These are phyloP conservation scores for Dactylis glomerata DNA, from an alignment of 176 grass and related monocot genomes.

Conservation along the genomic window DNA sequence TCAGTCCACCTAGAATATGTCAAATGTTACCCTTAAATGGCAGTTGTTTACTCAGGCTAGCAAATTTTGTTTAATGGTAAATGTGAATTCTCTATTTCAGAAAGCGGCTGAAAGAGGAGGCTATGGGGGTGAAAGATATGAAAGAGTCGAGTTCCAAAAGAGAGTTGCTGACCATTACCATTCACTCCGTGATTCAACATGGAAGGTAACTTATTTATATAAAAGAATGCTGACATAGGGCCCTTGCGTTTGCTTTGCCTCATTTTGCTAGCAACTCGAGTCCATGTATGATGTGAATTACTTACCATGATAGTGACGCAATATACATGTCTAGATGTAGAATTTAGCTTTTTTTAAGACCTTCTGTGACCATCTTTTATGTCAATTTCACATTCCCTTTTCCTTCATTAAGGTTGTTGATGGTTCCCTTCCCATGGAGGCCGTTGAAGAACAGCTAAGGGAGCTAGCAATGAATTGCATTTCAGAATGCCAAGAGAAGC, in stretches of 20 bases:
- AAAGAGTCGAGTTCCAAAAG: constrained; percentile 84
- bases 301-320: not conserved
- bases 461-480: constrained; percentile 54
- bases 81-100: constrained; percentile 41
- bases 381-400: not conserved
- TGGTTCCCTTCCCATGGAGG: constrained; percentile 67
- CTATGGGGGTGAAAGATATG: constrained; percentile 85
- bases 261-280: not conserved
- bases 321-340: not conserved
- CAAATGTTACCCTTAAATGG: not conserved
- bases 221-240: not conserved
- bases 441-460: constrained; percentile 61
- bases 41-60: not conserved
- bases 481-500: constrained; percentile 54
- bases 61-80: not conserved
- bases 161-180: constrained; percentile 75
- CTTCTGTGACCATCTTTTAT: not conserved
- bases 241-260: not conserved
- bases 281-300: not conserved
- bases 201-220: constrained; percentile 61
- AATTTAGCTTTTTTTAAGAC: not conserved
- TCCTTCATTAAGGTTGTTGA: constrained; percentile 53
- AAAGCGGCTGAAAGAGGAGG: constrained; percentile 93
- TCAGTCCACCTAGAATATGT: not conserved
- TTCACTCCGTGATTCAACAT: constrained; percentile 61